Base-by-base conservation (phyloP, 495 filamentous ascomycete genomes). In the Penicillium tannophilum region DNA sequence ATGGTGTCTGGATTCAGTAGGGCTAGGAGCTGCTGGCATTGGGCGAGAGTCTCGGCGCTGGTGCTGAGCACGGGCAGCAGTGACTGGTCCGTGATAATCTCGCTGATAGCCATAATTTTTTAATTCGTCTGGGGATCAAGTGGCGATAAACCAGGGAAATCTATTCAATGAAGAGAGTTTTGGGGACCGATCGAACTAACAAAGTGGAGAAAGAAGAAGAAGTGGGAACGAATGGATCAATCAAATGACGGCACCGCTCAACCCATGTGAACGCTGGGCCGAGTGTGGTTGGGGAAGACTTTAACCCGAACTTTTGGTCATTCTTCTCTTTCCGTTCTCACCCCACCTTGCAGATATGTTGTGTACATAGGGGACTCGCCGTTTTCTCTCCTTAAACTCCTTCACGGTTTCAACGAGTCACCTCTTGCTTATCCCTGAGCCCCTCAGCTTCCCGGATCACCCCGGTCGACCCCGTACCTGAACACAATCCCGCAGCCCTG, bases 21-120 rank as follows among this genome's bases (percentile, higher is more conserved):
- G 33, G 87, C 77, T 50, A 95, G 80, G 28, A 96, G 82, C n/a
- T 77, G 78, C 58, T 90, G 79, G 52, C 90, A 92, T 70, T 92
- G 89, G 31, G 85, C 75, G 45, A 88, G 86, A 10, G 90, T 86
- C 45, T 87, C 82, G 47, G 82, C 80, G 41, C 87, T 90, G 23
- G 87, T 82, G 26, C 86, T 78, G 33, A 96, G 80, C 55, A 91
- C 90, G n/a, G 86, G 80, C 48, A 79, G 73, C 20, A 96, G 84
- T 43, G 83, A 79, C 14, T 86, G 77, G 68, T 95, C 89, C 30
- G 84, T 85, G 60, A 94, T 84, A 64, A 88, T 82, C 36, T 84
- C 79, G 66, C 84, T 75, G 59, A 77, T 76, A 45, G 77, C 71
- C 81, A 85, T 84, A 31, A 58, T 61, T 36, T 19, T 8, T 9